Base-by-base conservation (phyloP, 768 basidiomycete genomes). In the Kwoniella europaea region DNA sequence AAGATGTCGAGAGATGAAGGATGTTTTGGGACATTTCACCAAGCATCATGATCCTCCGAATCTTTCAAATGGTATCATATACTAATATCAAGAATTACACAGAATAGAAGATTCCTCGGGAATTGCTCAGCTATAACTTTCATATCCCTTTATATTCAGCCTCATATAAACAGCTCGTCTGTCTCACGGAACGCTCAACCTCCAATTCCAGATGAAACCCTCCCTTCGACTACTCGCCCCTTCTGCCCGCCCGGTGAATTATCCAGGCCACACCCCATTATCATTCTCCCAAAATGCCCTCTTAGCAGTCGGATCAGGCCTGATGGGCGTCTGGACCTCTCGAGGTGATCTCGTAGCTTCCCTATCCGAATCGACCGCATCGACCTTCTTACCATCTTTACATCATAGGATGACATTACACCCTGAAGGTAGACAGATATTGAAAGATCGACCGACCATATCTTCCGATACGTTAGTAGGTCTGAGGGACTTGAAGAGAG, bases 291-390 rank as follows among this genome's bases (percentile, higher is more conserved):
- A 98, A 83, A 92, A 91, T 81, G 89, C 89, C 12, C 88, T 98
- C 72, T 87, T 98, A 58, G 90, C 93, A 10, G 88, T 89, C 15
- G 97, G 97, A 10, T 91, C 92, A 15, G 94, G 92, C 0, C 82
- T 94, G 60, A 89, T 92, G 87, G 79, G 79, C 12, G 89, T 92
- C 15, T 85, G 98, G 15, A 84, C 88, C 35, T 86, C 89, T 41
- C 86, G 96, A 80, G 93, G 90, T 73, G 96, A 99, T 83, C 93
- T 99, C 91, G 88, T 98, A 53, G 95, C 97, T 12, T 91, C 93
- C 4, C 87, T 98, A 10, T 93, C 93, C 24, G 97, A 98, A 84
- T 93, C 93, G 1, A 94, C 96, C 0, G 92, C 94, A 6, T 91
- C 92, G 2, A 87, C 89, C 0, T 89, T 90, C 65, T 86, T 98